Evolutionary conservation across 192 early-diverging fungal genomes (phyloP).

Genomic region (Chytriomyces sp.): DNA sequence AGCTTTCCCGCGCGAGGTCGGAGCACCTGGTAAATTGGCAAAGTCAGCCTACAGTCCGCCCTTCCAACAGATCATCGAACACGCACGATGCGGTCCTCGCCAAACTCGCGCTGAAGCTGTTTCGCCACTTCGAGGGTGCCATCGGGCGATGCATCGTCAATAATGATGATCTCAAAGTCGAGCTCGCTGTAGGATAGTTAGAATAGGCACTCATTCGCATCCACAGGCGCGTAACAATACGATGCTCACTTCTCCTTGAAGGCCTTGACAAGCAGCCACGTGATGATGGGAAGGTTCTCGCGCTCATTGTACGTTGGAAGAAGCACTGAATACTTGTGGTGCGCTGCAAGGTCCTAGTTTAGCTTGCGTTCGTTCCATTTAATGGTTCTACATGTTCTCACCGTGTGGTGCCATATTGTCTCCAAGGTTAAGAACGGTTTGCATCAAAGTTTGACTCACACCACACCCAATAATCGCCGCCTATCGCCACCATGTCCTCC

Average conservation of each 20-base stretch:
- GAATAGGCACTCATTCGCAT: not conserved
- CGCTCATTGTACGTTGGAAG: conserved; percentile 99
- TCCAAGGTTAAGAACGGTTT: too few species aligned
- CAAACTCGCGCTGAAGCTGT: conserved; percentile 83
- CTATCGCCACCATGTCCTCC: too few species aligned
- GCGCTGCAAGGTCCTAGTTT: too few species aligned
- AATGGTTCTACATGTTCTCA: too few species aligned
- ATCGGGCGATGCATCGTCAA: conserved; percentile 95
- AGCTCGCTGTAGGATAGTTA: conserved; percentile 59
- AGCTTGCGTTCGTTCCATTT: too few species aligned
- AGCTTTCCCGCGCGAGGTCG: conserved; percentile 95
- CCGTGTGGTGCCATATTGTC: too few species aligned
- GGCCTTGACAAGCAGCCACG: conserved; percentile 86
- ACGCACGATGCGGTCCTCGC: conserved; percentile 82
- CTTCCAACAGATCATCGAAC: too few species aligned
- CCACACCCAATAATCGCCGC: too few species aligned
- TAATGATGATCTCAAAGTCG: conserved; percentile 95
- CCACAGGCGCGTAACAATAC: not conserved
- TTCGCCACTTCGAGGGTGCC: conserved; percentile 93
- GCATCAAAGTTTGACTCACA: too few species aligned
- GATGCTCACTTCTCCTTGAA: conserved; percentile 65
- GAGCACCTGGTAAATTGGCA: conserved; percentile 62
- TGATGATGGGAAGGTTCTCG: conserved; percentile 93
- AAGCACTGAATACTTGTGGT: conserved; percentile 84
- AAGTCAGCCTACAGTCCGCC: not conserved